Conservation (phyloP, 495 filamentous ascomycete species). For the Glutinoglossum americanum region DNA sequence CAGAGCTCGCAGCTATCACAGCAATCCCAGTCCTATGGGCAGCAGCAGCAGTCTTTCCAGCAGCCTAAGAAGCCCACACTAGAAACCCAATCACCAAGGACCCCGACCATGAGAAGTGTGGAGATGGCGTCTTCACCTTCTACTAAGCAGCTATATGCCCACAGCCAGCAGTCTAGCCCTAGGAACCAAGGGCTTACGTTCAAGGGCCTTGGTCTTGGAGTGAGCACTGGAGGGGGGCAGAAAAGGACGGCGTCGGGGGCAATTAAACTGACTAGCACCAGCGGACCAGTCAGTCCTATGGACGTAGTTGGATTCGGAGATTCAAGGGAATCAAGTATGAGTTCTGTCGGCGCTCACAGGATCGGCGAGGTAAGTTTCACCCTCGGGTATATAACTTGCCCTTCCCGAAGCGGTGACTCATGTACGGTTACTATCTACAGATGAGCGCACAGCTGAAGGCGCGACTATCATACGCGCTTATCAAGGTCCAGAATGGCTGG, state of each 20-base stretch:
- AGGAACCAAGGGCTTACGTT: background rate
- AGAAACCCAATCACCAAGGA: background rate
- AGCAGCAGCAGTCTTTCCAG: background rate
- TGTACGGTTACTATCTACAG: conserved; percentile 18
- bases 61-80: background rate
- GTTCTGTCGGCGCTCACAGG: background rate
- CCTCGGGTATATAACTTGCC: background rate
- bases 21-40: background rate
- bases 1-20: background rate
- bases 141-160: background rate
- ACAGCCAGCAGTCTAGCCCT: background rate
- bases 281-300: background rate
- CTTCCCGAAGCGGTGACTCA: background rate
- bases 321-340: background rate
- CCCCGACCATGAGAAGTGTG: background rate
- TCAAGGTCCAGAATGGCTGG: conserved; percentile 76
- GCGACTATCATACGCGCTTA: conserved; percentile 69
- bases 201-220: background rate
- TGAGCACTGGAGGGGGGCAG: background rate
- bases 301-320: background rate
- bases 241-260: background rate
- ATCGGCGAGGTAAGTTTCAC: background rate
- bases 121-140: background rate
- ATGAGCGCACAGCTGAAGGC: conserved; percentile 56
- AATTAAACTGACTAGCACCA: background rate